Evolutionary conservation across 2,329 filamentous ascomycete species (phyloP), one percentile per base, ranked within the genome.

Genomic region (Fusarium bactridioides): DNA sequence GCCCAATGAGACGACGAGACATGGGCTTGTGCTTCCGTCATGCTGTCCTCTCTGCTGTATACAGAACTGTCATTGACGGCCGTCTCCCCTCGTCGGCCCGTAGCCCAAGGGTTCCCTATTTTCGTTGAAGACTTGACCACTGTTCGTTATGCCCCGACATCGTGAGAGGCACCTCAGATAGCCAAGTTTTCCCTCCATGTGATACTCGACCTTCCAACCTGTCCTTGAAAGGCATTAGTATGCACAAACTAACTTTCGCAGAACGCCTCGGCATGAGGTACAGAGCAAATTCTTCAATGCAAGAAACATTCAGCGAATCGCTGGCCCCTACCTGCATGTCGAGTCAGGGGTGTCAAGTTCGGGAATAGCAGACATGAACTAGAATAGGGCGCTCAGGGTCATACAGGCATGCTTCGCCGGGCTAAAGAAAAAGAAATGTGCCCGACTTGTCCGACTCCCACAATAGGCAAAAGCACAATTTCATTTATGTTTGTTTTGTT

Each of bases 311-410:
- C 64, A 35, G 35, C 33, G 31, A 25, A 37, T 53, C 27, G 48
- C 40, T 27, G 16, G 38, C 59, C 64, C 74, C 53, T 69, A 43
- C 53, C 33, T 48, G 51, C 23, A 58, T 61, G 67, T 74, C 54
- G 47, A 59, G 44, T 60, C 74, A 70, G 64, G 72, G 67, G 57
- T 75, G 59, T 44, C 56, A 61, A 53, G 43, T 48, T 70, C 72
- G 74, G 74, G 73, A 73, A 76, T 75, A 76, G 59, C 41, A 55
- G 45, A 56, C 57, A 54, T 50, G 41, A 41, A 44, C 43, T 45
- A 41, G 41, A 56, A 35, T 27, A 67, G 29, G 43, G 56, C 35
- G 65, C 47, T 38, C 44, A 50, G 33, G 61, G 61, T 31, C 31
- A 51, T 33, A 43, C 53, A 64, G 53, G 61, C 27, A 59, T 59